Percentiles rank a stretch among this genome's conserved stretches.
Conservation (phyloP, 768 basidiomycete genomes). For the Sarcodon sp. region DNA sequence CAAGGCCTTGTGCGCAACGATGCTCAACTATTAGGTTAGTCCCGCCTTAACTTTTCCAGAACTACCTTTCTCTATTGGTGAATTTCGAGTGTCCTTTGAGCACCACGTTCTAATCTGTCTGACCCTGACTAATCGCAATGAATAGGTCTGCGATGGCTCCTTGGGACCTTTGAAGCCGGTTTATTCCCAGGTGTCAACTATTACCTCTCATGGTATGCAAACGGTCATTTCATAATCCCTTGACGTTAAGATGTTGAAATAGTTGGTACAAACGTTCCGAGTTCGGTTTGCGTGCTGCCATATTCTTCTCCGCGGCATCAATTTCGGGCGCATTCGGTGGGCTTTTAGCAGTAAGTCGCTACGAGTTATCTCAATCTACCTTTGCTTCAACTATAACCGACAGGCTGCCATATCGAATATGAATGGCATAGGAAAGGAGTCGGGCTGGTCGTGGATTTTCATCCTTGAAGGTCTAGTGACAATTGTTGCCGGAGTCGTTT, state of each 20-base stretch:
- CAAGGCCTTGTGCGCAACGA: constrained; percentile 64
- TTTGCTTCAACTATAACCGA: neutral
- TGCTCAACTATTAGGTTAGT: constrained; percentile 51
- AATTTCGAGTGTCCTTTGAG: too few species aligned
- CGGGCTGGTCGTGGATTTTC: constrained; percentile 65
- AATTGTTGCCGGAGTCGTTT: constrained; percentile 46
- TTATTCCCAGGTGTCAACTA: constrained; percentile 42
- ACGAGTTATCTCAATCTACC: neutral
- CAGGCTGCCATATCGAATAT: constrained; percentile 57
- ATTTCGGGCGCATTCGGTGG: constrained; percentile 78
- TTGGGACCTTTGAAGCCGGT: constrained; percentile 64
- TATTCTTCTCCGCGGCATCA: constrained; percentile 52
- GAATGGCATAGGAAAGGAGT: constrained; percentile 56
- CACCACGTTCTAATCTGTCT: neutral
- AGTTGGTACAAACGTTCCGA: constrained; percentile 66
- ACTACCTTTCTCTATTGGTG: neutral
- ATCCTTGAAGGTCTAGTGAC: constrained; percentile 62
- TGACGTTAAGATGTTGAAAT: neutral
- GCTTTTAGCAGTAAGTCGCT: constrained; percentile 42
- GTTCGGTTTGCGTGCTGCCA: constrained; percentile 41
- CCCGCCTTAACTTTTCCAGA: neutral
- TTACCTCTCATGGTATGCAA: constrained; percentile 55
- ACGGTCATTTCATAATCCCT: constrained; percentile 4
- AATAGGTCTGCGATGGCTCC: constrained; percentile 55
- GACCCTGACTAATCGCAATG: neutral